Evolutionary conservation across 257 asterid species (phyloP).

Genomic region (Nicotiana benthamiana): DNA sequence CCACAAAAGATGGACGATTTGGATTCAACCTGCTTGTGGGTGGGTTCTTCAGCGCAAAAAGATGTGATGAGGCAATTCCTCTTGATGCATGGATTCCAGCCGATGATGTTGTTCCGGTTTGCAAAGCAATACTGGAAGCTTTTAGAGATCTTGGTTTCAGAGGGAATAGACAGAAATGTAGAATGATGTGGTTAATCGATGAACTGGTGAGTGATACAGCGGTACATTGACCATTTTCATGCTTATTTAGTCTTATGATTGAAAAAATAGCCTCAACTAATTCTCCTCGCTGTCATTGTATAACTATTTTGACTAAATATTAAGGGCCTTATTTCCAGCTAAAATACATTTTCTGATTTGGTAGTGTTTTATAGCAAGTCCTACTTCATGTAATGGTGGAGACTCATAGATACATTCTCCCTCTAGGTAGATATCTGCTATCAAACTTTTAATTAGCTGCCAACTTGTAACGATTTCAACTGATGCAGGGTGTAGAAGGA

Average conservation of each 20-base stretch:
- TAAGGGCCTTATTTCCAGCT: background rate
- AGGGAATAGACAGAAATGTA: slow-evolving; percentile 86
- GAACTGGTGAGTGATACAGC: slow-evolving; percentile 63
- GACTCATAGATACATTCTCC: background rate
- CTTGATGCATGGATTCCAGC: slow-evolving; percentile 97
- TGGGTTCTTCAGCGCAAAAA: slow-evolving; percentile 84
- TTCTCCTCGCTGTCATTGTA: background rate
- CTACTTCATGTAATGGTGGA: background rate
- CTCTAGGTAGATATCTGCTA: background rate
- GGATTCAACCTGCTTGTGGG: slow-evolving; percentile 96
- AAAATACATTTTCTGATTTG: background rate
- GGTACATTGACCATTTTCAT: background rate
- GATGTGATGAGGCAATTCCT: slow-evolving; percentile 97
- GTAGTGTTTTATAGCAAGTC: background rate
- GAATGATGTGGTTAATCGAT: slow-evolving; percentile 99
- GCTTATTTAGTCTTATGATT: background rate
- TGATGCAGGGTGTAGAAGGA: slow-evolving; percentile 72
- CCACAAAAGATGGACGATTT: slow-evolving; percentile 64
- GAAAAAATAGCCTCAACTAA: background rate
- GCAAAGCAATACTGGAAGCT: slow-evolving; percentile 82
- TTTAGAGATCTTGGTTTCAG: slow-evolving; percentile 84
- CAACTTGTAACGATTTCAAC: background rate
- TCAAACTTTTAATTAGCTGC: background rate
- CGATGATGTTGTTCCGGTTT: slow-evolving; percentile 73
- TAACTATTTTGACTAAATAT: background rate